These are phyloP conservation scores for Neurospora tetrasperma DNA, from an alignment of 495 filamentous ascomycete genomes.

Conservation along the genomic window DNA sequence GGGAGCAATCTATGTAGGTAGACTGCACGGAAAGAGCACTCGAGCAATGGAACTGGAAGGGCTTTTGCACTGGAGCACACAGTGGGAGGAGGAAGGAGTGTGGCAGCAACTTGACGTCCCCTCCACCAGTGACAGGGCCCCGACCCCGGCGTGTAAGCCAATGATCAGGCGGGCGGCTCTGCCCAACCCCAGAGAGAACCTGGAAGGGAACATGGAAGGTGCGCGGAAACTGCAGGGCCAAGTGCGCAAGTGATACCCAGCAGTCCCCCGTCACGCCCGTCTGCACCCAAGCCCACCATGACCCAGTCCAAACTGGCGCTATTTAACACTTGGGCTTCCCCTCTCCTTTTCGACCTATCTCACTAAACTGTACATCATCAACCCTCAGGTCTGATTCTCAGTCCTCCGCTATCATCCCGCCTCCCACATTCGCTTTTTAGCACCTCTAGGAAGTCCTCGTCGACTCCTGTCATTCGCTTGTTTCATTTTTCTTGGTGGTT, in stretches of 20 bases:
- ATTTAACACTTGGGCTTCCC: conserved; percentile 28
- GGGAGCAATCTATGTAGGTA: too few species aligned
- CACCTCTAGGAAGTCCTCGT: conserved; percentile 49
- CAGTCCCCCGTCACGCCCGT: neutral
- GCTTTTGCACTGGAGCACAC: neutral
- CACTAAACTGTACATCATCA: conserved; percentile 24
- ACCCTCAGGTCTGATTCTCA: conserved; percentile 13
- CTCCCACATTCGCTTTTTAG: conserved; percentile 43
- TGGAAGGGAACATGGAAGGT: neutral
- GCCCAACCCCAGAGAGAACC: neutral
- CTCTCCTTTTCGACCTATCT: conserved; percentile 11
- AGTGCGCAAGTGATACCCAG: neutral
- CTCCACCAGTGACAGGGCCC: neutral
- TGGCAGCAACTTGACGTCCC: neutral
- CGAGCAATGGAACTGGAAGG: neutral
- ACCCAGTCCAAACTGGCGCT: conserved; percentile 8
- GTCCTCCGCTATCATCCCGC: conserved; percentile 28
- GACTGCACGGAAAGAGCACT: neutral
- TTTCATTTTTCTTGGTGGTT: conserved; percentile 34
- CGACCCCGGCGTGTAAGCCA: neutral
- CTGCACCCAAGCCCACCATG: neutral
- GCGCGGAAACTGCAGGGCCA: neutral
- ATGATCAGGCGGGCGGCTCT: conserved; percentile 1
- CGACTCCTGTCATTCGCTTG: conserved; percentile 55
- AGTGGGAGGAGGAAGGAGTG: neutral